Conservation (phyloP, 2,329 filamentous ascomycete species). For the Claviceps sp. region DNA sequence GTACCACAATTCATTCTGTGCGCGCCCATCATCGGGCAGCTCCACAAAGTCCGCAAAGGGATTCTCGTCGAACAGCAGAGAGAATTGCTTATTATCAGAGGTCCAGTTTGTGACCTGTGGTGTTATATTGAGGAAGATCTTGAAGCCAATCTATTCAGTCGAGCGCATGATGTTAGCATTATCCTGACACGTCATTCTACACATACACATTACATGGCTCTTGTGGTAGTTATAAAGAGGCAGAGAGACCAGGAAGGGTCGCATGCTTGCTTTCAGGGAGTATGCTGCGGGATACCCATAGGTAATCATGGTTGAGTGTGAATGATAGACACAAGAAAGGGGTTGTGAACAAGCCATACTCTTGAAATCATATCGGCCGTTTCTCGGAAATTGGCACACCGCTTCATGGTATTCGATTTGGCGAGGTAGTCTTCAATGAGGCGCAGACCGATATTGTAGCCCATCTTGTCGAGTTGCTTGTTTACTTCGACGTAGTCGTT, state of each 20-base stretch:
- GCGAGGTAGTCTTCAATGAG: constrained; percentile 96
- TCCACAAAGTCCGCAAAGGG: constrained; percentile 96
- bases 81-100: constrained; percentile 91
- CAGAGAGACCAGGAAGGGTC: too few species aligned
- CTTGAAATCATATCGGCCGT: constrained; percentile 95
- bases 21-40: constrained; percentile 84
- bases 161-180: too few species aligned
- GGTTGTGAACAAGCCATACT: constrained; percentile 31
- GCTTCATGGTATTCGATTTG: constrained; percentile 78
- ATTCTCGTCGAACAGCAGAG: constrained; percentile 91
- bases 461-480: constrained; percentile 97
- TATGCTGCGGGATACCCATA: constrained; percentile 32
- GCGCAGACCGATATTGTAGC: constrained; percentile 92
- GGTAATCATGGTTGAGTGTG: neutral
- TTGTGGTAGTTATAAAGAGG: too few species aligned
- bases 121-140: constrained; percentile 96
- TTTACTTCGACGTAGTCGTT: constrained; percentile 92
- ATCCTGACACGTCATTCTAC: too few species aligned
- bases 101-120: constrained; percentile 93
- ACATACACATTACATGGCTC: too few species aligned
- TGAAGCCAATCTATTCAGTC: constrained; percentile 56
- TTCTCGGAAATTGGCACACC: constrained; percentile 86
- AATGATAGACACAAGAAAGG: neutral
- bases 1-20: constrained; percentile 96
- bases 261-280: too few species aligned